Base-by-base conservation (phyloP, 2,329 filamentous ascomycete species). In the Colletotrichum chrysophilum region DNA sequence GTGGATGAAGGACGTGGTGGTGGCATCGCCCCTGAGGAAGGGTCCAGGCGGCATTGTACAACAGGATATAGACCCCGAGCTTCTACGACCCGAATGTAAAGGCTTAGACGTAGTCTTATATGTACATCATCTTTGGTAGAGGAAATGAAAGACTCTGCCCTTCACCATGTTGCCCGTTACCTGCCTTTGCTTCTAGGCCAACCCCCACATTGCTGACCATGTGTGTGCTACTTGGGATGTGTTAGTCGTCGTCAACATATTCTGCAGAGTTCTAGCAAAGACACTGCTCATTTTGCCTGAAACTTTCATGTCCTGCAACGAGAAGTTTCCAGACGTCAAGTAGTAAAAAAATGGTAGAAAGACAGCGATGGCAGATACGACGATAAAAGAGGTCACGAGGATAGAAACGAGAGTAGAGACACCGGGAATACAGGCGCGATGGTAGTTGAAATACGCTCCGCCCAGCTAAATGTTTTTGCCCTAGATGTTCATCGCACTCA, bases 81-180 rank as follows among this genome's bases (percentile, higher is more conserved):
- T 75, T 74, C 32, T 74, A 69, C 18, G 74, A 65, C 70, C 64
- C 67, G 70, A 64, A 73, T 74, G 70, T 74, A 21, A 69, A 74
- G 70, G 56, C 64, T 58, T 52, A 32, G 58, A 52, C 56, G 48
- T 36, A 73, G 70, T 65, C 64, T 72, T 65, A 55, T 64, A 52
- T 76, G 74, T 76, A 76, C 64, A 75, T 73, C 70, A 75, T 56
- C 61, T 71, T 48, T 58, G 62, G 73, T 36, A 75, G 55, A 38
- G 69, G 30, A 32, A 64, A 70, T 43, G 38, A 58, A 58, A 58
- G 28, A n/a, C 16, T 67, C 24, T 52, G 56, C 32, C 36, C 14
- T 21, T 38, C 13, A 4, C 18, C n/a, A 62, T 4, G n/a, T 48
- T 48, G 43, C n/a, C 5, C 9, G 4, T 8, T 9, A 9, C 18